phyloP scores from a whole-genome alignment of 1,139 yeast genomes.

The Hanseniaspora uvarum region DNA sequence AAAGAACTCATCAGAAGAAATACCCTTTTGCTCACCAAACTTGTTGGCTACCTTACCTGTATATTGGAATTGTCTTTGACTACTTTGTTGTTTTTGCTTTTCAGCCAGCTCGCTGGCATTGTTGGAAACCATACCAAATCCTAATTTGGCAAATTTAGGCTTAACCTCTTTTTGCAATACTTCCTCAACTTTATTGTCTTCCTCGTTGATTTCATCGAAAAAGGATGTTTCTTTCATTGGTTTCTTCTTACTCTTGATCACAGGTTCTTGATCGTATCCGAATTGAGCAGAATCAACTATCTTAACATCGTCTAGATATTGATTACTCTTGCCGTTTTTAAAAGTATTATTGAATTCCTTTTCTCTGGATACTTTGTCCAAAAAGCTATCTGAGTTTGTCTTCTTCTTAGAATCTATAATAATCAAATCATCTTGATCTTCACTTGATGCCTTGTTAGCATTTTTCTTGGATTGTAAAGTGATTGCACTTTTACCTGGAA shows the following conservation, averaged over 20 bases:
- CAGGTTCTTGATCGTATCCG: constrained; percentile 17
- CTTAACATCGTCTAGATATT: constrained; percentile 8
- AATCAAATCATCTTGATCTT: constrained; percentile 12
- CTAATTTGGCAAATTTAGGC: constrained; percentile 65
- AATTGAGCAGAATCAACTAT: constrained; percentile 1
- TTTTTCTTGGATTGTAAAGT: constrained; percentile 10
- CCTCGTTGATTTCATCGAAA: constrained; percentile 18
- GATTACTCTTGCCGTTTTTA: constrained; percentile 12
- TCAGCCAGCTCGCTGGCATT: constrained; percentile 38
- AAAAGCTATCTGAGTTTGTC: constrained; percentile 8
- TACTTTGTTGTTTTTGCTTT: constrained; percentile 35
- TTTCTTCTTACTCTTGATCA: constrained; percentile 20
- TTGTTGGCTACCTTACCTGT: constrained; percentile 67
- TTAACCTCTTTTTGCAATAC: constrained; percentile 37
- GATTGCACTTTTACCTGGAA: constrained; percentile 8
- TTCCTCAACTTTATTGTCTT: constrained; percentile 13
- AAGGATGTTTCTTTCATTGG: constrained; percentile 18
- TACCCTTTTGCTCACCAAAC: constrained; percentile 83
- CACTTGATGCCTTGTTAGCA: background rate
- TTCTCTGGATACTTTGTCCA: constrained; percentile 16
- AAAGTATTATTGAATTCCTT: constrained; percentile 14
- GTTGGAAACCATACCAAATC: constrained; percentile 70
- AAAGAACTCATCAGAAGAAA: constrained; percentile 87
- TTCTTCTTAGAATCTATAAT: constrained; percentile 14
- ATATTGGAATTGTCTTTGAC: constrained; percentile 38